phyloP scores from a whole-genome alignment of 768 basidiomycete species.

The Podaxis sp. region DNA sequence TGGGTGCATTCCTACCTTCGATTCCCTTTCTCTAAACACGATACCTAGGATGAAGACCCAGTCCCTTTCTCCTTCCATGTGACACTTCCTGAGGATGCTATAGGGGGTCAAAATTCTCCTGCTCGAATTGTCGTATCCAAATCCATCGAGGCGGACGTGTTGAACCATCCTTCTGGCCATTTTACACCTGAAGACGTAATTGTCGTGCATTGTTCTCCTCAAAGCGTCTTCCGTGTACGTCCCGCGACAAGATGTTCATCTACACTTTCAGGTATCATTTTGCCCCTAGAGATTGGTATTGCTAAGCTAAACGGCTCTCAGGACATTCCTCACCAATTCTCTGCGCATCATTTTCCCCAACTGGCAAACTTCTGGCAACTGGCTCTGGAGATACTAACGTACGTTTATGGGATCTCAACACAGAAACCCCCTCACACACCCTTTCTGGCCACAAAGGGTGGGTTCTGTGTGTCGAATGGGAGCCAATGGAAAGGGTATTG shows the following conservation, averaged over 20 bases:
- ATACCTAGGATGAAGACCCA: slow-evolving; percentile 74
- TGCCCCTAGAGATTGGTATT: background rate
- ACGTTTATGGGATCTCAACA: slow-evolving; percentile 91
- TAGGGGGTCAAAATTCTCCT: slow-evolving; percentile 49
- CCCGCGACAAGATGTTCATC: slow-evolving; percentile 94
- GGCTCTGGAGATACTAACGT: slow-evolving; percentile 94
- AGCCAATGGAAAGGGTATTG: slow-evolving; percentile 84
- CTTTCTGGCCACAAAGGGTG: slow-evolving; percentile 90
- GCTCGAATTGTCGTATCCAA: slow-evolving; percentile 82
- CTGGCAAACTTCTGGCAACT: slow-evolving; percentile 86
- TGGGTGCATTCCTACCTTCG: slow-evolving; percentile 30
- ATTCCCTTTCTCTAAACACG: slow-evolving; percentile 16
- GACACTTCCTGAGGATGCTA: slow-evolving; percentile 56
- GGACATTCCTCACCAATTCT: slow-evolving; percentile 92
- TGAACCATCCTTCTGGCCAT: slow-evolving; percentile 65
- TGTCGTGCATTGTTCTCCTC: slow-evolving; percentile 87
- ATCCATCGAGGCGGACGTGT: slow-evolving; percentile 79
- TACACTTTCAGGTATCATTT: slow-evolving; percentile 71
- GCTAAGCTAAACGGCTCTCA: slow-evolving; percentile 25
- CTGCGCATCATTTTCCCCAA: slow-evolving; percentile 95
- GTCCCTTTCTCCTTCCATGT: slow-evolving; percentile 93
- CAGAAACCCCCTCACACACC: slow-evolving; percentile 87
- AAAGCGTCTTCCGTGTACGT: slow-evolving; percentile 92
- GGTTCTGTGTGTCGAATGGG: slow-evolving; percentile 98
- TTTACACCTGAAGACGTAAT: slow-evolving; percentile 88